Conservation (phyloP, 371 early-diverging fungal species). For the Funneliformis caledonium region DNA sequence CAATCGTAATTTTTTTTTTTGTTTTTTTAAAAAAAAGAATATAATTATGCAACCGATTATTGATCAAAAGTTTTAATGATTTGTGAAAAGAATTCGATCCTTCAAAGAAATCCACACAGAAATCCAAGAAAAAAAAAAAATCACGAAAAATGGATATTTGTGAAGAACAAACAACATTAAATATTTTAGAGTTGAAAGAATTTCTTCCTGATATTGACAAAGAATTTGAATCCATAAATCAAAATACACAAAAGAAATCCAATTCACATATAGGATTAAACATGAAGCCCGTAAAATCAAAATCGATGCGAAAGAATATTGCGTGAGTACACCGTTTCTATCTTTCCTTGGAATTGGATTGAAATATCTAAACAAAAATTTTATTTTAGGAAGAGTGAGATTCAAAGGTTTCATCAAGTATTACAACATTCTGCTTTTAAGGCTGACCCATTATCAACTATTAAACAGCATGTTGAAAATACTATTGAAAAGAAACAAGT, state of each 20-base stretch:
- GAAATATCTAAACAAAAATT: neutral
- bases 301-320: neutral
- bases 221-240: neutral
- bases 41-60: neutral
- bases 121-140: slow-evolving; percentile 14
- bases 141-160: neutral
- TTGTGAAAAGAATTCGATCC: neutral
- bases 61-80: neutral
- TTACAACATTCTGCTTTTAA: slow-evolving; percentile 71
- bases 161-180: neutral
- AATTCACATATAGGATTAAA: no score
- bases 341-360: neutral
- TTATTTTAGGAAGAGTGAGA: slow-evolving; percentile 61
- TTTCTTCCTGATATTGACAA: neutral
- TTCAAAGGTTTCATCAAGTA: slow-evolving; percentile 72
- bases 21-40: neutral
- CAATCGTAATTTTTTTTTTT: neutral
- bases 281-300: slow-evolving; percentile 10
- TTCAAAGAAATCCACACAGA: no score
- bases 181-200: neutral
- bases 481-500: slow-evolving; percentile 48
- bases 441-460: slow-evolving; percentile 67
- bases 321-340: neutral
- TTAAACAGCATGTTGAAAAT: slow-evolving; percentile 74
- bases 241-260: no score